Conservation (phyloP, 495 filamentous ascomycete species). For the Bombardia bombarda region DNA sequence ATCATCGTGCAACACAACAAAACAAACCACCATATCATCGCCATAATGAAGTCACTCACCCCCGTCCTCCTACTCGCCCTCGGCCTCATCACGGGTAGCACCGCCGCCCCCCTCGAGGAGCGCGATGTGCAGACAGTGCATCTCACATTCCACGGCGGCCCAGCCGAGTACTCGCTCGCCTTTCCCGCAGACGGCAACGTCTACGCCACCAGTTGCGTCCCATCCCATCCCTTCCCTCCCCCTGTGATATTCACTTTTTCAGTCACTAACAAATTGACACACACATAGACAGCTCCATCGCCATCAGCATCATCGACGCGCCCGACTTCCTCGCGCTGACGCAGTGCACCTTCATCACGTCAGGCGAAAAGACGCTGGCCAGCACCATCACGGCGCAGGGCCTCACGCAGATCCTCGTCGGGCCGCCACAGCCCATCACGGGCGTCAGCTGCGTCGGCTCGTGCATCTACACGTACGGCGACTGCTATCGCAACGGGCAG, state of each 20-base stretch:
- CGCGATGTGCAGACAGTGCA: slow-evolving; percentile 18
- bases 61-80: no score
- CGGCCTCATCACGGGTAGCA: no score
- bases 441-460: slow-evolving; percentile 19
- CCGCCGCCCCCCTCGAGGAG: slow-evolving; percentile 12
- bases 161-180: slow-evolving; percentile 16
- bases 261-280: not conserved
- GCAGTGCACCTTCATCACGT: slow-evolving; percentile 18
- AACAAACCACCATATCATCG: no score
- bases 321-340: slow-evolving; percentile 20
- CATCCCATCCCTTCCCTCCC: not conserved
- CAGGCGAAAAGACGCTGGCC: slow-evolving; percentile 9
- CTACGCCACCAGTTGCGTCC: slow-evolving; percentile 15
- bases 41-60: no score
- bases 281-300: slow-evolving; percentile 15
- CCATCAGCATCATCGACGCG: slow-evolving; percentile 21
- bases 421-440: slow-evolving; percentile 21
- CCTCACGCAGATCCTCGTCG: slow-evolving; percentile 18
- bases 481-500: slow-evolving; percentile 18
- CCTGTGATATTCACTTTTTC: not conserved
- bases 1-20: no score
- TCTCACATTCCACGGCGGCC: slow-evolving; percentile 22
- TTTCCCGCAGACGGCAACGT: slow-evolving; percentile 20
- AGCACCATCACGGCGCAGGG: slow-evolving; percentile 14
- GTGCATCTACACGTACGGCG: slow-evolving; percentile 16